A percentile compares a stretch with the other conserved stretches of the same genome.
Conservation (phyloP, 2,329 filamentous ascomycete species). For the Gaeumannomyces sp. region DNA sequence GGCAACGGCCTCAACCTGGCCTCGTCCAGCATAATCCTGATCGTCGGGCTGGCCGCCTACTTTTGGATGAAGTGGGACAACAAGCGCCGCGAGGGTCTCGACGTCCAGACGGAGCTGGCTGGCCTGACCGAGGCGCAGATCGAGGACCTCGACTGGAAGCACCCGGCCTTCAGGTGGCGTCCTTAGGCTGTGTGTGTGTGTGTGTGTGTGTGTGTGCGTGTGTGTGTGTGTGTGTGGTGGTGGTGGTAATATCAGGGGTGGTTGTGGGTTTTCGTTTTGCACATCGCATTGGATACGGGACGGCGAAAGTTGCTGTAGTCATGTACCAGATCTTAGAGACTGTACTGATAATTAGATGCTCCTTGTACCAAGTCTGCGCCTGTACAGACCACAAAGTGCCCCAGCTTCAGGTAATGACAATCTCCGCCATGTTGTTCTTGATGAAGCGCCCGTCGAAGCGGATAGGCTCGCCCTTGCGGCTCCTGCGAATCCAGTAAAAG, state of each 20-base stretch:
- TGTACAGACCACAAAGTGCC: too few relatives aligned
- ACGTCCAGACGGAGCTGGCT: slow-evolving; percentile 48
- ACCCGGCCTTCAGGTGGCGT: slow-evolving; percentile 58
- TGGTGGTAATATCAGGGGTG: too few relatives aligned
- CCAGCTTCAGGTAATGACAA: slow-evolving; percentile 4
- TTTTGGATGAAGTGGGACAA: slow-evolving; percentile 59
- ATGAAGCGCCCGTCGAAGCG: not conserved
- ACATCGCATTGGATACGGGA: too few relatives aligned
- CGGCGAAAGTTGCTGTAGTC: too few relatives aligned
- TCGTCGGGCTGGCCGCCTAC: slow-evolving; percentile 41
- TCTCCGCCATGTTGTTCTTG: not conserved
- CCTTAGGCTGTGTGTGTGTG: not conserved
- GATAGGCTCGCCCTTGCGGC: not conserved
- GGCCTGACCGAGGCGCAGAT: slow-evolving; percentile 45
- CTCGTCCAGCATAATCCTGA: slow-evolving; percentile 44
- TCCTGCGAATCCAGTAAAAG: not conserved
- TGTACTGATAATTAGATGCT: too few relatives aligned
- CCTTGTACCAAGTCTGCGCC: too few relatives aligned
- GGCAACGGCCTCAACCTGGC: slow-evolving; percentile 64
- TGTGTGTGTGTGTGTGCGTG: not conserved
- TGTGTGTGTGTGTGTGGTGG: too few relatives aligned
- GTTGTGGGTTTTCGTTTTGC: not conserved
- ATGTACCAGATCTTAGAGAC: too few relatives aligned
- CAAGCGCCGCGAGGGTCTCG: slow-evolving; percentile 40
- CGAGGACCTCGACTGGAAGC: slow-evolving; percentile 57